A percentile compares a stretch with the other conserved stretches of the same genome.
Evolutionary conservation across 2,329 filamentous ascomycete genomes (phyloP).

Genomic region (Exophiala lecanii-corni): DNA sequence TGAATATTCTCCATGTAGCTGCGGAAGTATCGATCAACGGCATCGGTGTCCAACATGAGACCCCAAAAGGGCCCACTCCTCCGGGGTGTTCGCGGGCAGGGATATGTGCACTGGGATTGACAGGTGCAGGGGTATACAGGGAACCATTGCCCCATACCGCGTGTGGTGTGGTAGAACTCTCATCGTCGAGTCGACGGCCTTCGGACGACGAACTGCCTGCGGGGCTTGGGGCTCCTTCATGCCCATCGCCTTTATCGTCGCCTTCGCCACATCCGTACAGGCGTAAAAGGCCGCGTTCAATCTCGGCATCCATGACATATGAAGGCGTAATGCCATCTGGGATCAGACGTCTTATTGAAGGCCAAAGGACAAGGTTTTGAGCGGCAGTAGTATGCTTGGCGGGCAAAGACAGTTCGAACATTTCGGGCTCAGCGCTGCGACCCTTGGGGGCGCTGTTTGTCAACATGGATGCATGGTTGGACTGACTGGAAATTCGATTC

Average conservation of each 20-base stretch:
- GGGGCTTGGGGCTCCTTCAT: constrained; percentile 37
- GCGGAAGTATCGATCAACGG: constrained; percentile 47
- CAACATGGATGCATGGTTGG: not conserved
- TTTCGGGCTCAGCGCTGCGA: constrained; percentile 41
- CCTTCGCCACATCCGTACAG: constrained; percentile 78
- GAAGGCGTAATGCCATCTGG: constrained; percentile 35
- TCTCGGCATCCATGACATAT: constrained; percentile 73
- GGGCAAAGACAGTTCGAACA: constrained; percentile 66
- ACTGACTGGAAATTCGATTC: not conserved
- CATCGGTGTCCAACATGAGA: constrained; percentile 50
- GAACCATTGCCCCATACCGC: constrained; percentile 50
- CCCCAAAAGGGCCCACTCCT: constrained; percentile 49
- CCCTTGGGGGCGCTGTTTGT: constrained; percentile 27
- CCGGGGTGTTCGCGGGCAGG: constrained; percentile 36
- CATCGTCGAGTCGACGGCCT: constrained; percentile 26
- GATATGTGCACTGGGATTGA: constrained; percentile 21
- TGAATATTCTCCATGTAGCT: constrained; percentile 59
- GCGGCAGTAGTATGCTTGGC: constrained; percentile 88
- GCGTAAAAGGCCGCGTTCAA: constrained; percentile 66
- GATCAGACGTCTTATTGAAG: constrained; percentile 62
- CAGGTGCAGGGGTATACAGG: constrained; percentile 23
- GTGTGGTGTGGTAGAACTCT: constrained; percentile 40
- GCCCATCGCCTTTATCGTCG: constrained; percentile 52
- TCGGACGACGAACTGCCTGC: constrained; percentile 34
- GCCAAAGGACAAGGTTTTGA: constrained; percentile 71